phyloP scores from a whole-genome alignment of 2,329 filamentous ascomycete genomes.

The Canariomyces notabilis region DNA sequence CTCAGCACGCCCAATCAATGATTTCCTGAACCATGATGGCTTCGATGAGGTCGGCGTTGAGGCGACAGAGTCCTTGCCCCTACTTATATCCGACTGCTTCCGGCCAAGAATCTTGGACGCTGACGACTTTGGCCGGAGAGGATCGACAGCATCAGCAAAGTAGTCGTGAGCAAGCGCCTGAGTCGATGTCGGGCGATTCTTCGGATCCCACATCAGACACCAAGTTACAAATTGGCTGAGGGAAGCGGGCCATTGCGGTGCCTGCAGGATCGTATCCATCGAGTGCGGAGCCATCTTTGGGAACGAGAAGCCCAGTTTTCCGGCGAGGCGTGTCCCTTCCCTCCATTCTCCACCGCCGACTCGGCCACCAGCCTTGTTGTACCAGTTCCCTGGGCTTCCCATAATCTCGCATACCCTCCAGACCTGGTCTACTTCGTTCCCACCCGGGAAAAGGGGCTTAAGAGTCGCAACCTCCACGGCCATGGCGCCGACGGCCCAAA shows the following conservation, averaged over 20 bases:
- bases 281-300: slow-evolving; percentile 98
- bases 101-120: slow-evolving; percentile 77
- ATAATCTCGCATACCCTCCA: slow-evolving; percentile 99
- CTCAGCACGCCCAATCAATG: slow-evolving; percentile 76
- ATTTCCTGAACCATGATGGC: slow-evolving; percentile 95
- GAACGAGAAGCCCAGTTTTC: slow-evolving; percentile 97
- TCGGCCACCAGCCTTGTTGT: slow-evolving; percentile 79
- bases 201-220: slow-evolving; percentile 99
- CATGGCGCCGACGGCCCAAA: slow-evolving; percentile 98
- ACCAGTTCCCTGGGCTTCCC: slow-evolving; percentile 98
- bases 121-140: slow-evolving; percentile 84
- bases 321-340: slow-evolving; percentile 84
- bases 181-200: slow-evolving; percentile 80
- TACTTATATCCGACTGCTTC: slow-evolving; percentile 81
- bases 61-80: slow-evolving; percentile 58
- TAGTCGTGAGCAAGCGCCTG: slow-evolving; percentile 96
- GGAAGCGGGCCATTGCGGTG: slow-evolving; percentile 85
- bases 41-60: slow-evolving; percentile 65
- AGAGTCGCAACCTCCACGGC: slow-evolving; percentile 94
- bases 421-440: slow-evolving; percentile 97
- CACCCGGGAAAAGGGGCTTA: slow-evolving; percentile 93
- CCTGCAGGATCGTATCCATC: slow-evolving; percentile 87
- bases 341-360: slow-evolving; percentile 97
- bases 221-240: slow-evolving; percentile 93
- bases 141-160: slow-evolving; percentile 87